These are phyloP conservation scores for Blastomyces gilchristii DNA, from an alignment of 2,329 filamentous ascomycete species.

Conservation along the genomic window DNA sequence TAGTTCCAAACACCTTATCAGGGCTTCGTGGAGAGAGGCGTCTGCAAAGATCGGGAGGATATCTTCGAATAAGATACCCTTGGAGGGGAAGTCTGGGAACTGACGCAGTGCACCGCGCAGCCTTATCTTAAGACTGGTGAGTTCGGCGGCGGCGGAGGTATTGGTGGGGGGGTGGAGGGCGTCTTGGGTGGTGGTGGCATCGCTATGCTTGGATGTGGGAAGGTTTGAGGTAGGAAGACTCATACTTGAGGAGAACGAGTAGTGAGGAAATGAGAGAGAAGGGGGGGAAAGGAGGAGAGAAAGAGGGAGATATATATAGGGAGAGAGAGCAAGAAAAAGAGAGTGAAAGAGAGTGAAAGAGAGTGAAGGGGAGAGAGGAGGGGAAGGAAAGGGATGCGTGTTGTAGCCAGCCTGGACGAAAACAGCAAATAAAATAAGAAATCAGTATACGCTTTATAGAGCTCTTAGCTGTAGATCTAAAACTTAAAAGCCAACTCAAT, in stretches of 20 bases:
- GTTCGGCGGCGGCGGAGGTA: conserved; percentile 43
- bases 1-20: conserved; percentile 76
- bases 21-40: conserved; percentile 58
- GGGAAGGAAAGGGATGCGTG: conserved; percentile 13
- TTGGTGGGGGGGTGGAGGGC: conserved; percentile 36
- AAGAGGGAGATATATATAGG: no score
- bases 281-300: conserved; percentile 11
- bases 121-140: conserved; percentile 54
- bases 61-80: conserved; percentile 92
- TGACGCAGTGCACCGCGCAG: conserved; percentile 66
- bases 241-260: conserved; percentile 25
- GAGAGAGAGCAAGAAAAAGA: no score
- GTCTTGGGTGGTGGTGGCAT: conserved; percentile 35
- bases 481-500: not conserved
- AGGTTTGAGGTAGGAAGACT: conserved; percentile 26
- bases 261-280: conserved; percentile 7
- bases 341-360: not conserved
- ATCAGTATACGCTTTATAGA: not conserved
- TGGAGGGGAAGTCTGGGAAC: conserved; percentile 83
- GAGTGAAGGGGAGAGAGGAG: conserved; percentile 13
- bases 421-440: not conserved
- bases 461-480: not conserved
- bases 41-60: conserved; percentile 93
- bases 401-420: not conserved
- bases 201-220: conserved; percentile 20